phyloP scores from a whole-genome alignment of 345 rosid species.

The Isatis tinctoria region DNA sequence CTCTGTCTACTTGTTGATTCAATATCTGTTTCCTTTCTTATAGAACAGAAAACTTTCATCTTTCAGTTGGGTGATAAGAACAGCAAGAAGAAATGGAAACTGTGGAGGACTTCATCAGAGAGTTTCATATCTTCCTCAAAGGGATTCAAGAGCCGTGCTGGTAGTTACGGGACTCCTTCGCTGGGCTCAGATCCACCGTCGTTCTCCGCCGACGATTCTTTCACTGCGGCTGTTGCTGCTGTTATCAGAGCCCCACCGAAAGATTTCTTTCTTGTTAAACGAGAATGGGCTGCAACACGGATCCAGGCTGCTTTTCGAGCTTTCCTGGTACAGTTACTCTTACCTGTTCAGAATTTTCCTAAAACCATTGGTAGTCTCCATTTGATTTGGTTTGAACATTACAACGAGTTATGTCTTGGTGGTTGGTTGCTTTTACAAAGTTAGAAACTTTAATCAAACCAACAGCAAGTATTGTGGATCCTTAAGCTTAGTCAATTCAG shows the following conservation, averaged over 20 bases:
- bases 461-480: not conserved
- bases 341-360: not conserved
- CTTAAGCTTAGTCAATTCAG: not conserved
- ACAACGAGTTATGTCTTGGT: not conserved
- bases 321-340: constrained; percentile 45
- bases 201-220: constrained; percentile 38
- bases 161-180: constrained; percentile 39
- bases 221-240: constrained; percentile 69
- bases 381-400: not conserved
- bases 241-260: constrained; percentile 69
- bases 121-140: constrained; percentile 42
- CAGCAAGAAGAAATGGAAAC: constrained; percentile 77
- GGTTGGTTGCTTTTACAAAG: not conserved
- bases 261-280: constrained; percentile 61
- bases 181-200: constrained; percentile 52
- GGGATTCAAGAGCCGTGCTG: constrained; percentile 41
- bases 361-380: not conserved
- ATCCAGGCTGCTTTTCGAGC: constrained; percentile 86
- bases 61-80: constrained; percentile 38
- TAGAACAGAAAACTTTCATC: not conserved
- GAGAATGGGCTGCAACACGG: constrained; percentile 90
- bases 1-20: not conserved
- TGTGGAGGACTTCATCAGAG: constrained; percentile 90
- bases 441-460: constrained; percentile 4
- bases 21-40: not conserved